A percentile compares a stretch with the other conserved stretches of the same genome.
Conservation (phyloP, 139 green algal genomes). For the Chlorella sp. region DNA sequence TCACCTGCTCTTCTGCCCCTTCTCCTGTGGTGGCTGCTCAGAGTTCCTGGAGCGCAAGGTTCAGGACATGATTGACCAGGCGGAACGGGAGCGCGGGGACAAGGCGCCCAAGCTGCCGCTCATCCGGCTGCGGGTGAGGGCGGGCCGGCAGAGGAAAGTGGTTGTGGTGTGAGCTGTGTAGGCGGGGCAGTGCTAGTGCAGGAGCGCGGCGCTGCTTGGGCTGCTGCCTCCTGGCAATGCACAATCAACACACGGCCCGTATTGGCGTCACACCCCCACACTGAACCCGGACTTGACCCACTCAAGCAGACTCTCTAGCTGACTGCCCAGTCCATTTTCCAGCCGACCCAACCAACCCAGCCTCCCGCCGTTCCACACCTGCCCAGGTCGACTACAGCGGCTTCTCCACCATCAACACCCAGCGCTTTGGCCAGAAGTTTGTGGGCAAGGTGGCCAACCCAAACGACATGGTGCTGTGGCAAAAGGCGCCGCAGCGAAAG, state of each 20-base stretch:
- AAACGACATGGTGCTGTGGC: conserved; percentile 94
- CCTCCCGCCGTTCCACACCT: neutral
- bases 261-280: too few species aligned
- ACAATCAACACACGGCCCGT: too few species aligned
- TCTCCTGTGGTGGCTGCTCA: neutral
- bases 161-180: too few species aligned
- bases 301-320: too few species aligned
- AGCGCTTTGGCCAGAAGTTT: conserved; percentile 95
- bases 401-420: conserved; percentile 95
- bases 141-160: neutral
- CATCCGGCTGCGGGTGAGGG: conserved; percentile 69
- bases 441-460: conserved; percentile 97
- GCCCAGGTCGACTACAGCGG: conserved; percentile 94
- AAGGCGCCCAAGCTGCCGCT: conserved; percentile 69
- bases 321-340: too few species aligned
- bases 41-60: conserved; percentile 76
- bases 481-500: conserved; percentile 66
- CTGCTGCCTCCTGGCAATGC: too few species aligned
- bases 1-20: neutral
- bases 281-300: too few species aligned
- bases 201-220: neutral
- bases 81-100: neutral
- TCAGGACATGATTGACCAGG: conserved; percentile 60
- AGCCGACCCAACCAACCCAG: too few species aligned
- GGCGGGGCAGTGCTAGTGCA: neutral